These are phyloP conservation scores for Vaccinium darrowii DNA, from an alignment of 148 eudicot genomes.

Conservation along the genomic window DNA sequence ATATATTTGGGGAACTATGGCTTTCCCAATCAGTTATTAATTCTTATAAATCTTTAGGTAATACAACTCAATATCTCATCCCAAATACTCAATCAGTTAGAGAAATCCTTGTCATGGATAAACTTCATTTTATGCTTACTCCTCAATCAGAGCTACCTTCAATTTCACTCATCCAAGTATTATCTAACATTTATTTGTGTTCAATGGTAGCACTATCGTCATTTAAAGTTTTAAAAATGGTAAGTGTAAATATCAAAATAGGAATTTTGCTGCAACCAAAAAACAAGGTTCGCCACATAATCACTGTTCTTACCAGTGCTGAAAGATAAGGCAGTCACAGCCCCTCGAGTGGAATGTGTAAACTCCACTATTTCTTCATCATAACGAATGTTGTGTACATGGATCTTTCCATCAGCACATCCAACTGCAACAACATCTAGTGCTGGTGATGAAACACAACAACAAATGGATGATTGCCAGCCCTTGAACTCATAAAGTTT, in stretches of 20 bases:
- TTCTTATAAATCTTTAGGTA: neutral
- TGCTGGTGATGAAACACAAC: conserved; percentile 95
- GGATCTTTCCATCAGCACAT: conserved; percentile 95
- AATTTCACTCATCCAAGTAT: neutral
- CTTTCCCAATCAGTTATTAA: neutral
- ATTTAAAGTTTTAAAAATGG: neutral
- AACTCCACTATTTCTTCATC: conserved; percentile 86
- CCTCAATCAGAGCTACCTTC: neutral
- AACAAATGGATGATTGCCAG: conserved; percentile 71
- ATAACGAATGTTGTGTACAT: conserved; percentile 84
- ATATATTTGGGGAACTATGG: neutral
- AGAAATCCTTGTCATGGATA: neutral
- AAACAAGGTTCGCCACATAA: neutral
- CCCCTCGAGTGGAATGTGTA: conserved; percentile 79
- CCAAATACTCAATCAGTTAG: neutral
- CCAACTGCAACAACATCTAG: conserved; percentile 97
- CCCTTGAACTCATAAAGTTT: conserved; percentile 81
- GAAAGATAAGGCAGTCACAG: conserved; percentile 93
- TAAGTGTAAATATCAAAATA: neutral
- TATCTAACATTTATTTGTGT: neutral
- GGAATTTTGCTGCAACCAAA: neutral
- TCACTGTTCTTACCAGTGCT: conserved; percentile 59
- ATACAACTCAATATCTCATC: neutral
- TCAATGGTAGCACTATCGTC: neutral
- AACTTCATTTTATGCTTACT: neutral